Evolutionary conservation across 345 rosid genomes (phyloP).

Genomic region (Eucalyptus marginata): DNA sequence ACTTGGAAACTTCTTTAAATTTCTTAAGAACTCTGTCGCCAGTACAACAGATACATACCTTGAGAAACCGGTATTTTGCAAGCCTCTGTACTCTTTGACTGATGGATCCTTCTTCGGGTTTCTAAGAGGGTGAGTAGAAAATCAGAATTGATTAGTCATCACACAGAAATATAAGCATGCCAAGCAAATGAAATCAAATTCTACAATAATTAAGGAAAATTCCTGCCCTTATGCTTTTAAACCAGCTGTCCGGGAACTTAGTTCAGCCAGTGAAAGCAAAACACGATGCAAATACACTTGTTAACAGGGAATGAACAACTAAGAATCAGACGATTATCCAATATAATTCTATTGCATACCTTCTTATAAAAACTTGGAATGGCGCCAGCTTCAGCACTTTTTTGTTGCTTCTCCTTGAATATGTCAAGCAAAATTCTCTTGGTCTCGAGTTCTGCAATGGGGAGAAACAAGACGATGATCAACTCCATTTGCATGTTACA

Average conservation of each 20-base stretch:
- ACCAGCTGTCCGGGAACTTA: background rate
- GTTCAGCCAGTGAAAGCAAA: background rate
- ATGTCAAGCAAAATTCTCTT: constrained; percentile 98
- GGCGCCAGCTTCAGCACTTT: constrained; percentile 76
- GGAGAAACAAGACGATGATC: background rate
- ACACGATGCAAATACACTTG: background rate
- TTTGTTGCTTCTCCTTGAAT: constrained; percentile 93
- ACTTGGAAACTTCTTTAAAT: background rate
- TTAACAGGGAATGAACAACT: background rate
- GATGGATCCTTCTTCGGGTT: constrained; percentile 97
- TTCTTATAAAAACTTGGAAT: constrained; percentile 95
- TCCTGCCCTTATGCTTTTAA: background rate
- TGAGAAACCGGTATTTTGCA: constrained; percentile 88
- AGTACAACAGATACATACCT: constrained; percentile 19
- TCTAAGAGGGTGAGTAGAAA: constrained; percentile 32
- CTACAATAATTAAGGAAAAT: background rate
- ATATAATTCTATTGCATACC: constrained; percentile 33
- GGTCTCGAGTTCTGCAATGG: constrained; percentile 76
- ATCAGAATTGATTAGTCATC: background rate
- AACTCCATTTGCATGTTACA: background rate
- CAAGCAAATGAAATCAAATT: background rate
- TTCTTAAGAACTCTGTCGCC: background rate
- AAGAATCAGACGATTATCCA: background rate
- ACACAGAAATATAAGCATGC: background rate
- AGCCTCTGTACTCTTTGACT: constrained; percentile 90